Percentiles rank a stretch among this genome's conserved stretches.
Evolutionary conservation across 345 rosid species (phyloP).

Genomic region (Trapa bicornis): DNA sequence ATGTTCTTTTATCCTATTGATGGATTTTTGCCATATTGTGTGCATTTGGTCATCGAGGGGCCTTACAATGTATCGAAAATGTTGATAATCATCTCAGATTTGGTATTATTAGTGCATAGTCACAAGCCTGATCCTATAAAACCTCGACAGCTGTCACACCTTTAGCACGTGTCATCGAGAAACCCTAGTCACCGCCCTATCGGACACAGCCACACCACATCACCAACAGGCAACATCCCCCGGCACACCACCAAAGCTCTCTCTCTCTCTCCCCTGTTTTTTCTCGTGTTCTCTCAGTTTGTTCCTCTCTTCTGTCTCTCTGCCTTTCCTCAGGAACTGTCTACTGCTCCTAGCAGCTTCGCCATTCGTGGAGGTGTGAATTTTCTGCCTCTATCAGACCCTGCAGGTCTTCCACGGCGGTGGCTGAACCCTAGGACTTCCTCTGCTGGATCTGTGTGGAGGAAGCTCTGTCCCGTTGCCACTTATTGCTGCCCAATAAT

Average conservation of each 20-base stretch:
- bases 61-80: no score
- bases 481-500: no score
- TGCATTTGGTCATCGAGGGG: no score
- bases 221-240: not conserved
- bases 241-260: not conserved
- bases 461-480: no score
- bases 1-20: no score
- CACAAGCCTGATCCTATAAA: conserved; percentile 32
- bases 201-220: conserved; percentile 12
- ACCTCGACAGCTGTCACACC: conserved; percentile 52
- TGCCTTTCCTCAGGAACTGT: not conserved
- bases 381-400: no score
- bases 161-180: conserved; percentile 10
- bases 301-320: conserved; percentile 1
- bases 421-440: no score
- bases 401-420: no score
- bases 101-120: not conserved
- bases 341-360: not conserved
- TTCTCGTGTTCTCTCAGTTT: conserved; percentile 3
- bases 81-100: no score
- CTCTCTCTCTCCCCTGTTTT: not conserved
- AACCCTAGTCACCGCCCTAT: conserved; percentile 48
- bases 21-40: no score
- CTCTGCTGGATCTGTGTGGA: no score
- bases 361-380: no score